Conservation (phyloP, 495 filamentous ascomycete genomes). For the Niebla homalea region DNA sequence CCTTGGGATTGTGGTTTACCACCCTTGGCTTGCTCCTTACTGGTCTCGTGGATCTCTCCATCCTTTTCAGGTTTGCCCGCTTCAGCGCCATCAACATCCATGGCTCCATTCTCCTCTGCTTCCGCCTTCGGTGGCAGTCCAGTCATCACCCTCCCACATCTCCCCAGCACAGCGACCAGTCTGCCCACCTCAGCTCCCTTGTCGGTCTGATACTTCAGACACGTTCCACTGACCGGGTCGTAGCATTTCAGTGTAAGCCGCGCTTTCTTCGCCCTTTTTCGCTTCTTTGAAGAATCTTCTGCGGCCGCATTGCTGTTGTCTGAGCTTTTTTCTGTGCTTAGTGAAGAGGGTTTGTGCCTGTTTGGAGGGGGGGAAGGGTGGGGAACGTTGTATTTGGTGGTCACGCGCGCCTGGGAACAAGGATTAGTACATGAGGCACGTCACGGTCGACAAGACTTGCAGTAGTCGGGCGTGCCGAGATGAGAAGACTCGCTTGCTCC, state of each 20-base stretch:
- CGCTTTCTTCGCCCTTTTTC: conserved; percentile 32
- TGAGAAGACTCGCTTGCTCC: conserved; percentile 46
- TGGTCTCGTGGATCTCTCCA: not conserved
- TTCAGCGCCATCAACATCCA: not conserved
- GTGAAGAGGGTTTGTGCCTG: conserved; percentile 11
- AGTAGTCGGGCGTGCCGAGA: conserved; percentile 50
- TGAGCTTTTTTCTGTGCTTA: conserved; percentile 15
- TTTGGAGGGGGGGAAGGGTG: conserved; percentile 21
- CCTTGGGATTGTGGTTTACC: not conserved
- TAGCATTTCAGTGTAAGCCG: conserved; percentile 77
- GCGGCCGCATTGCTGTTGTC: not conserved
- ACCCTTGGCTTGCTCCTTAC: conserved; percentile 2
- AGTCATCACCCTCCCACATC: conserved; percentile 15
- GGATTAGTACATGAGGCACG: conserved; percentile 7
- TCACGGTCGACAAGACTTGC: conserved; percentile 27
- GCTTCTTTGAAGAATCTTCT: not conserved
- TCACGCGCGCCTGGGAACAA: conserved; percentile 57
- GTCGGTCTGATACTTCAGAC: conserved; percentile 80
- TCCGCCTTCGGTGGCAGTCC: conserved; percentile 11
- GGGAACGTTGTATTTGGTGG: conserved; percentile 68
- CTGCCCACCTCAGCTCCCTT: conserved; percentile 83
- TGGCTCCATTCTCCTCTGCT: not conserved
- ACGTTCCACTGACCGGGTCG: conserved; percentile 66
- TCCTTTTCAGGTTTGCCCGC: conserved; percentile 5
- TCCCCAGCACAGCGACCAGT: conserved; percentile 59